Evolutionary conservation across 805 yeast species (phyloP).

Genomic region (Lipomyces lipofer): DNA sequence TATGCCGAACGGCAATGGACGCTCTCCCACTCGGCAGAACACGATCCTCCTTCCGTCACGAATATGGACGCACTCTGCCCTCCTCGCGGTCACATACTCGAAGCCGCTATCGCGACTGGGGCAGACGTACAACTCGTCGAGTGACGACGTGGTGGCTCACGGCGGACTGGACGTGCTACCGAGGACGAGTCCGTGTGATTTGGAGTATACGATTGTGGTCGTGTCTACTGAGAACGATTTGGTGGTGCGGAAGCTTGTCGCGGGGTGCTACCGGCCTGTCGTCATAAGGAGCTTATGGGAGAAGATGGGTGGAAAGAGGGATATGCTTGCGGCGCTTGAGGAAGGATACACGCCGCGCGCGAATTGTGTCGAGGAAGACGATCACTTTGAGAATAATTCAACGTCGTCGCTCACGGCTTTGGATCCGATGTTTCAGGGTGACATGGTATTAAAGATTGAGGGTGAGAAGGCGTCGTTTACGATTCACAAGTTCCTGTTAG

Average conservation of each 20-base stretch:
- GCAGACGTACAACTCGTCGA: conserved; percentile 4
- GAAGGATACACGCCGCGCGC: not conserved
- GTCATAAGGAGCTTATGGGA: conserved; percentile 30
- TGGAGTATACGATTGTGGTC: conserved; percentile 23
- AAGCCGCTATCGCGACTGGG: conserved; percentile 24
- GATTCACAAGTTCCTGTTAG: conserved; percentile 27
- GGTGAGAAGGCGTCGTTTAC: conserved; percentile 20
- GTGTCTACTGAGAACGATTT: conserved; percentile 28
- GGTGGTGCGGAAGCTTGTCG: conserved; percentile 25
- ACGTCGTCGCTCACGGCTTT: not conserved
- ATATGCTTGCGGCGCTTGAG: conserved; percentile 27
- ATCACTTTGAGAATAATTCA: not conserved
- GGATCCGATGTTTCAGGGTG: conserved; percentile 14
- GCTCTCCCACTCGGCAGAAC: not conserved
- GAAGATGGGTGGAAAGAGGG: conserved; percentile 21
- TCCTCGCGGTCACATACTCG: conserved; percentile 15
- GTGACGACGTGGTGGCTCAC: not conserved
- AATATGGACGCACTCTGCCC: conserved; percentile 28
- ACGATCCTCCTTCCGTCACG: conserved; percentile 24
- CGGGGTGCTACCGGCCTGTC: conserved; percentile 30
- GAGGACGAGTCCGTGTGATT: conserved; percentile 9
- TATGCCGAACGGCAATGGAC: conserved; percentile 15
- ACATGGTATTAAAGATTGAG: conserved; percentile 19
- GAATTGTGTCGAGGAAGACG: not conserved
- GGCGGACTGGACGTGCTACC: not conserved